Base-by-base conservation (phyloP, 805 yeast genomes). In the Blastobotrys mokoenaii region DNA sequence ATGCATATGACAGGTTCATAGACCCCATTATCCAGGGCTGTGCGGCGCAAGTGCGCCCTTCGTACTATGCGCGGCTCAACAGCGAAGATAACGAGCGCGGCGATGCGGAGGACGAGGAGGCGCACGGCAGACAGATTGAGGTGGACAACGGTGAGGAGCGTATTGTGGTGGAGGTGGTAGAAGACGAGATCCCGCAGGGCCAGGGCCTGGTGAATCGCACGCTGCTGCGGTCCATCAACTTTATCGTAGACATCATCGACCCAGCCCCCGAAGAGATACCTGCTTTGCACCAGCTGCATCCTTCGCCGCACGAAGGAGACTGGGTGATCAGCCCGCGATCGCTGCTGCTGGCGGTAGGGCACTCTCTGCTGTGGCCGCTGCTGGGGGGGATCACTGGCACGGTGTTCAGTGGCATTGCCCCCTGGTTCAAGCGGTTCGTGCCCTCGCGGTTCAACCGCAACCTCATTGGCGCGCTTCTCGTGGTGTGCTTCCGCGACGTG, bases 391-490 rank as follows among this genome's bases (percentile, higher is more conserved):
- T 48, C 6, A 37, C 39, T 25, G 57, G 58, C n/a, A 40, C 51
- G 5, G 40, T 33, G 14, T 41, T 54, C 8, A 41, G 49, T 9
- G 7, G 18, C 34, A 33, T 46, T 14, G n/a, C n/a, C n/a, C 55
- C 56, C 3, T 32, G 44, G 10, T 31, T 51, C 12, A 35, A 53
- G 12, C 44, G 45, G 16, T 30, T 41, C 25, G 35, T 54, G 9
- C 54, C 57, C 3, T 46, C 43, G 18, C 29, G 46, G 43, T 55
- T 55, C 44, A 51, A 51, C 42, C 49, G 58, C 11, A 57, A 57
- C 47, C 41, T 57, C 15, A 27, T 53, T 3, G 61, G 59, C 3
- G 60, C 56, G 1, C 44, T 49, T 16, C 40, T 53, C 14, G 50
- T 56, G 6, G 46, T 57, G 3, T 27, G 53, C 3, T 20, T 49